Evolutionary conservation across 306 rosid species (phyloP).

Genomic region (Aeschynomene evenia): DNA sequence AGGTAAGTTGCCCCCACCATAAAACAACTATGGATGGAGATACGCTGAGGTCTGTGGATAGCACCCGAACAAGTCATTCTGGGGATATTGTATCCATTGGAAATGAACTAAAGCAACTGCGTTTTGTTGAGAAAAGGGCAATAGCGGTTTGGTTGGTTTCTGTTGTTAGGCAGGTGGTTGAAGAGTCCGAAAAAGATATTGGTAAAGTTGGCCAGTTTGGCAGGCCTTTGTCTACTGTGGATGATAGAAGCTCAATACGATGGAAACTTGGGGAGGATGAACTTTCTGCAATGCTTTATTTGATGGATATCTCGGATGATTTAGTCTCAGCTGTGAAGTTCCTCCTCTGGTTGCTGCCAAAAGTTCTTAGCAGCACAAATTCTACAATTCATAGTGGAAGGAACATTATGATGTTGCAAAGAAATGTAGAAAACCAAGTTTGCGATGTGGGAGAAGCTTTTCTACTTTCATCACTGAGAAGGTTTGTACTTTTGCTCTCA

Average conservation of each 20-base stretch:
- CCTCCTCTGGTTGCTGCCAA: slow-evolving; percentile 92
- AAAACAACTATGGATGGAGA: slow-evolving; percentile 66
- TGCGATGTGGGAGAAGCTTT: slow-evolving; percentile 92
- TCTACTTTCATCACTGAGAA: slow-evolving; percentile 77
- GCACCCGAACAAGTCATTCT: slow-evolving; percentile 38
- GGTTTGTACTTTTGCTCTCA: slow-evolving; percentile 46
- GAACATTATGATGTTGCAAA: slow-evolving; percentile 54
- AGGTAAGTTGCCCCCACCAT: slow-evolving; percentile 81
- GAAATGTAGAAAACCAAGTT: slow-evolving; percentile 73
- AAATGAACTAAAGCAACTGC: slow-evolving; percentile 63
- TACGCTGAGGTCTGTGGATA: slow-evolving; percentile 53
- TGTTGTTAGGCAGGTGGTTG: slow-evolving; percentile 62
- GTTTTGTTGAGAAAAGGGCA: slow-evolving; percentile 76
- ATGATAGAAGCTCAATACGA: slow-evolving; percentile 55
- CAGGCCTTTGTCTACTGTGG: slow-evolving; percentile 56
- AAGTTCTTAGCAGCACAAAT: slow-evolving; percentile 58
- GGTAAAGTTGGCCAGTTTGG: slow-evolving; percentile 80
- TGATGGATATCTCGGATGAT: slow-evolving; percentile 77
- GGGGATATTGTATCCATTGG: slow-evolving; percentile 73
- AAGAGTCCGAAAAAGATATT: slow-evolving; percentile 59
- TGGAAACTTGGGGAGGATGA: slow-evolving; percentile 97
- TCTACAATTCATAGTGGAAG: slow-evolving; percentile 74
- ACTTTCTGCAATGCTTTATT: slow-evolving; percentile 69
- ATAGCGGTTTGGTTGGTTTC: slow-evolving; percentile 69
- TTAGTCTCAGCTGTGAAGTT: slow-evolving; percentile 75